Evolutionary conservation across 306 rosid species (phyloP).

Genomic region (Cucurbita pepo): DNA sequence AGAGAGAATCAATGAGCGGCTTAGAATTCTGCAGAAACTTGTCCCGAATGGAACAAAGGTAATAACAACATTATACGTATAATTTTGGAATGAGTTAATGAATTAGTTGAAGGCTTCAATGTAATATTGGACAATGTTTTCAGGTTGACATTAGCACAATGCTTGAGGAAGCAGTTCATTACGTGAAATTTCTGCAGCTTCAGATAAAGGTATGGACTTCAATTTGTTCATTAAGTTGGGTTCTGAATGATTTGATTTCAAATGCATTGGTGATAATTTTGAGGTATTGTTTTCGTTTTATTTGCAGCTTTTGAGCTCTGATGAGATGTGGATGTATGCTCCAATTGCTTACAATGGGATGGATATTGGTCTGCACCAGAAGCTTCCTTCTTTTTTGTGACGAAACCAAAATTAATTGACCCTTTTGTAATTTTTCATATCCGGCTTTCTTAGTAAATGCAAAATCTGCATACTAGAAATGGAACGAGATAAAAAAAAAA

Average conservation of each 20-base stretch:
- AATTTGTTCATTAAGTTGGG: not conserved
- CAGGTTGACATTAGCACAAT: constrained; percentile 89
- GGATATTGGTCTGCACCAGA: constrained; percentile 11
- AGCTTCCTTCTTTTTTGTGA: not conserved
- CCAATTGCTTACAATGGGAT: constrained; percentile 13
- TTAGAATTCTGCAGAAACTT: constrained; percentile 1
- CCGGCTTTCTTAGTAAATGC: not conserved
- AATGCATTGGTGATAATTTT: not conserved
- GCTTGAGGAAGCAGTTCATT: constrained; percentile 89
- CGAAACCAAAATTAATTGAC: not conserved
- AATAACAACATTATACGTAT: not conserved
- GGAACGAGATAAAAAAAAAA: not conserved
- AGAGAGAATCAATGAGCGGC: constrained; percentile 6
- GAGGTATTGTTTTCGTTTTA: not conserved
- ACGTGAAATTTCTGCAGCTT: constrained; percentile 71
- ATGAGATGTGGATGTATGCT: constrained; percentile 12
- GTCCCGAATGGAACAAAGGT: constrained; percentile 15
- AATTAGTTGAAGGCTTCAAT: not conserved
- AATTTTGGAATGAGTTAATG: no score
- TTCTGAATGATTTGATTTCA: not conserved
- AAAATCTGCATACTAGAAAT: not conserved
- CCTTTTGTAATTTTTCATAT: not conserved
- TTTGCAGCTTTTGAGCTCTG: constrained; percentile 14
- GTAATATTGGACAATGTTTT: not conserved
- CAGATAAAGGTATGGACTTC: constrained; percentile 50